A percentile compares a stretch with the other conserved stretches of the same genome.
phyloP scores from a whole-genome alignment of 2,329 filamentous ascomycete species.

The Arthrobotrys sinensis region DNA sequence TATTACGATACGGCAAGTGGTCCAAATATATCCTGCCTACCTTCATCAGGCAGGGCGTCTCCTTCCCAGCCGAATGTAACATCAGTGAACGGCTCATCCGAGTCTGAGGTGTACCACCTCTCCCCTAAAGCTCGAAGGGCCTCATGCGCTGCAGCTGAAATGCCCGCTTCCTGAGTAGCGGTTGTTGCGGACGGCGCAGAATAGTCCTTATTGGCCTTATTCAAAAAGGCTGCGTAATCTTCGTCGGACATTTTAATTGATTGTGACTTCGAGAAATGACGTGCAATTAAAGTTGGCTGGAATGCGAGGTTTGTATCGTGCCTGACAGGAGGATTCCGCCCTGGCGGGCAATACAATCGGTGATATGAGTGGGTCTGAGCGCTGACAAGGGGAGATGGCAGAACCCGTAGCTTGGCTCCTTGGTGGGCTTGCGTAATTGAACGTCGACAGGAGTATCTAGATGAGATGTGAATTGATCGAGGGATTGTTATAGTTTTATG shows the following conservation, averaged over 20 bases:
- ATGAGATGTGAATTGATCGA: conserved; percentile 22
- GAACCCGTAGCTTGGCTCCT: conserved; percentile 25
- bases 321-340: conserved; percentile 46
- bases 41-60: conserved; percentile 61
- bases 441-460: conserved; percentile 7
- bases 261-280: conserved; percentile 46
- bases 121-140: conserved; percentile 75
- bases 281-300: conserved; percentile 60
- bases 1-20: conserved; percentile 25
- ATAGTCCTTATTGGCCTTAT: conserved; percentile 84
- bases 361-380: conserved; percentile 50
- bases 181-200: conserved; percentile 66
- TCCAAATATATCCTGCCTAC: conserved; percentile 47
- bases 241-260: conserved; percentile 74
- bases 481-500: conserved; percentile 19
- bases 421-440: conserved; percentile 17
- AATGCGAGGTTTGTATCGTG: conserved; percentile 56
- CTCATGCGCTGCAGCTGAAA: conserved; percentile 72
- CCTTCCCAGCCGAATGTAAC: conserved; percentile 60
- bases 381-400: conserved; percentile 22
- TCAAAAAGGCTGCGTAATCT: conserved; percentile 85
- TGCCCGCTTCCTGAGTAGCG: conserved; percentile 64
- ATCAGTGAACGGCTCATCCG: conserved; percentile 77
- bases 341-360: conserved; percentile 41
- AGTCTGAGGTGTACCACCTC: conserved; percentile 82